Base-by-base conservation (phyloP, 1,284 basidiomycete genomes). In the Apiotrichum brassicae region DNA sequence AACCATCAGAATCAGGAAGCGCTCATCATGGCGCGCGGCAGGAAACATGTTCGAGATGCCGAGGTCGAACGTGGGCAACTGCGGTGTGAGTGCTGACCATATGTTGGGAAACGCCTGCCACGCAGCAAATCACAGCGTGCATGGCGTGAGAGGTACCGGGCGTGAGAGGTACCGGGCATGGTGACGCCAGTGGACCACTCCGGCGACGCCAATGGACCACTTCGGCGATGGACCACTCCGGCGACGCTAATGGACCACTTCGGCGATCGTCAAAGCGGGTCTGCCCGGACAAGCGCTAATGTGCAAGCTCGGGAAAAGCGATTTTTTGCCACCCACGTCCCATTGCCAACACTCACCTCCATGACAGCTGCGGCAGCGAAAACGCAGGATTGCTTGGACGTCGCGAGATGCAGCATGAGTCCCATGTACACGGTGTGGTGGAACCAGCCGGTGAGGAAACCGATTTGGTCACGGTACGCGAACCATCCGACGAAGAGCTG, bases 51-150 rank as follows among this genome's bases (percentile, higher is more conserved):
- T 76, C 19, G 76, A 75, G 16, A 80, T 47, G 14, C 77, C 78
- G 12, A 82, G 74, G 32, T 82, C 60, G 54, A 82, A 78, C 0
- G 82, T 83, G 6, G 82, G 82, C 23, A 81, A 62, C 80, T 71
- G 41, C 16, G n/a, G 34, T 32, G 20, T 39, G 44, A 6, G 24
- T 18, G 24, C 19, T 26, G 19, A 19, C 6, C 24, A 28, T 20
- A 6, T n/a, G n/a, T n/a, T n/a, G n/a, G n/a, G n/a, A n/a, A n/a
- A n/a, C n/a, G n/a, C n/a, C n/a, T n/a, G n/a, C n/a, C n/a, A n/a
- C n/a, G n/a, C n/a, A n/a, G n/a, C n/a, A n/a, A n/a, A n/a, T n/a
- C n/a, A n/a, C n/a, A n/a, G n/a, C n/a, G n/a, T n/a, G n/a, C n/a
- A n/a, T n/a, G n/a, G n/a, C n/a, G n/a, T n/a, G n/a, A n/a, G n/a